Conservation (phyloP, 78 protist genomes). For the Emiliania huxleyi region DNA sequence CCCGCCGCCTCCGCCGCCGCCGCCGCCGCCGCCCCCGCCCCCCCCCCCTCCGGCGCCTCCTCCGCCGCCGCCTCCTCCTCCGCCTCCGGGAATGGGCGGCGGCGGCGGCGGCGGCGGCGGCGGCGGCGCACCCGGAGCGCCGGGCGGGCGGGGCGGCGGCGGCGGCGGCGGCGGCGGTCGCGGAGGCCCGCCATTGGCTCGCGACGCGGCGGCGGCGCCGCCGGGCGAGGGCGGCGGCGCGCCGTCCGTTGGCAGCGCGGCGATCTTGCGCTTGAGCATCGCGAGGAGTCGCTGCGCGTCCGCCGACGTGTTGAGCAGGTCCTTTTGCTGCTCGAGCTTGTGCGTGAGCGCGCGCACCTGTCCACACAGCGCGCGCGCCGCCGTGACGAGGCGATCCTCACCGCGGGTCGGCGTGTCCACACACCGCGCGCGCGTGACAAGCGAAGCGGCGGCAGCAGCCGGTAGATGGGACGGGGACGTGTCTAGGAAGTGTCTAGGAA, state of each 20-base stretch:
- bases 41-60: neutral
- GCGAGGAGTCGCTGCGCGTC: neutral
- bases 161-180: neutral
- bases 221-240: neutral
- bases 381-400: too few species aligned
- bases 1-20: neutral
- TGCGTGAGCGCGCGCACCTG: neutral
- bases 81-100: neutral
- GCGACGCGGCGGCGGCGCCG: neutral
- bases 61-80: neutral
- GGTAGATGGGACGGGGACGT: too few species aligned
- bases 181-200: neutral
- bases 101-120: slow-evolving; percentile 7
- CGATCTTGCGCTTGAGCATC: neutral
- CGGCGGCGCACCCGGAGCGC: neutral
- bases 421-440: too few species aligned
- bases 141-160: neutral
- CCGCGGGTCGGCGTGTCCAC: too few species aligned
- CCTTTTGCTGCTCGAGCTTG: neutral
- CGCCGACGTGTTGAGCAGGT: neutral
- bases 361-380: neutral
- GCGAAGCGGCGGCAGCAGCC: too few species aligned
- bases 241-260: neutral
- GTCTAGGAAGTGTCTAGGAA: too few species aligned
- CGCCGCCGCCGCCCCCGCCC: neutral